Evolutionary conservation across 225 moss, liverwort and hornwort species (phyloP).

Genomic region (Polytrichum commune): DNA sequence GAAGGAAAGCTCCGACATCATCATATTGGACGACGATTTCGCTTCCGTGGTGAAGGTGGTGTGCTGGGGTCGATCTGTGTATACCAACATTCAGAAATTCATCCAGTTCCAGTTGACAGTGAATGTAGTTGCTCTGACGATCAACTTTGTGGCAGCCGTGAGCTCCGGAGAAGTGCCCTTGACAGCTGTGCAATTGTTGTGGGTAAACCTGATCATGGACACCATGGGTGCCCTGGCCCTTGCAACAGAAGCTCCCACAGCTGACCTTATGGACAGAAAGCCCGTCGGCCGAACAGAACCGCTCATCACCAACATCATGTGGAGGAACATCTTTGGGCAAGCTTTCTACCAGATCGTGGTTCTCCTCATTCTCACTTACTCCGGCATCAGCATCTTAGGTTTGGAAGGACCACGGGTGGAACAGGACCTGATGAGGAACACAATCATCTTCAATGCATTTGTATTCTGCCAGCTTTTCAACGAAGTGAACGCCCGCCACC

Average conservation of each 20-base stretch:
- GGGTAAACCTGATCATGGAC: conserved; percentile 68
- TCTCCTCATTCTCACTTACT: conserved; percentile 29
- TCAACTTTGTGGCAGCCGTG: conserved; percentile 54
- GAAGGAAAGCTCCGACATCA: conserved; percentile 61
- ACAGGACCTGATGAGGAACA: conserved; percentile 3
- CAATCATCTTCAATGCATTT: conserved; percentile 30
- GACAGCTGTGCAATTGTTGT: conserved; percentile 43
- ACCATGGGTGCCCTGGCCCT: conserved; percentile 57
- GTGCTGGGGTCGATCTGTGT: conserved; percentile 23
- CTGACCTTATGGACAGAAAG: conserved; percentile 32
- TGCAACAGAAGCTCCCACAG: conserved; percentile 47
- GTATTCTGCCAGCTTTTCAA: conserved; percentile 47
- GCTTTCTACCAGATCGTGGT: conserved; percentile 35
- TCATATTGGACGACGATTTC: conserved; percentile 34
- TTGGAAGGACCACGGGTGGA: conserved; percentile 4
- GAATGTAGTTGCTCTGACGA: conserved; percentile 43
- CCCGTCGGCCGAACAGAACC: conserved; percentile 40
- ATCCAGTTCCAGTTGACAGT: conserved; percentile 53
- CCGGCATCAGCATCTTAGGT: conserved; percentile 26
- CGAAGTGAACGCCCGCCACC: conserved; percentile 46
- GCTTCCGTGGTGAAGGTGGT: conserved; percentile 23
- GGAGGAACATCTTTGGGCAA: conserved; percentile 57
- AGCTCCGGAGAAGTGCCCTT: conserved; percentile 40
- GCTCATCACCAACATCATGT: conserved; percentile 61
- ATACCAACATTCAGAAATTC: conserved; percentile 27